Percentiles rank a stretch among this genome's conserved stretches.
Evolutionary conservation across 768 basidiomycete species (phyloP).

Genomic region (Xerocomellus chrysenteron): DNA sequence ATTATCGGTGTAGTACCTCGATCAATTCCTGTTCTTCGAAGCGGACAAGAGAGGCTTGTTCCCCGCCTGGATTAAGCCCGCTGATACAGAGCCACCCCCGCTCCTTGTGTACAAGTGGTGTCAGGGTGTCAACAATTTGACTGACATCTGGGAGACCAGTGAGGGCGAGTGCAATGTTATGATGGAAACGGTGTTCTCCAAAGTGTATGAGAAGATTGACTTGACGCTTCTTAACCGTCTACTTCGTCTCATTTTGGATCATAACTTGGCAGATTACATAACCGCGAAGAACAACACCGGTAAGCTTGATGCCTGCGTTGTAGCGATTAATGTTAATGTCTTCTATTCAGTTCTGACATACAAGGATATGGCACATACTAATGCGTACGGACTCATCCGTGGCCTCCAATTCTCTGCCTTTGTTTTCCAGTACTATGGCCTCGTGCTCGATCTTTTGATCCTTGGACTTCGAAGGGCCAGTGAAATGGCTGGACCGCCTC

Average conservation of each 20-base stretch:
- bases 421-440: conserved; percentile 98
- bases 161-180: conserved; percentile 98
- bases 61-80: conserved; percentile 99
- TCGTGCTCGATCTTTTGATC: conserved; percentile 92
- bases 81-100: conserved; percentile 95
- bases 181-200: conserved; percentile 98
- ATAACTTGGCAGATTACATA: conserved; percentile 98
- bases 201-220: conserved; percentile 99
- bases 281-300: conserved; percentile 98
- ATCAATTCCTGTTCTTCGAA: conserved; percentile 98
- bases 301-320: conserved; percentile 22
- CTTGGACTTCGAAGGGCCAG: conserved; percentile 97
- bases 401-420: conserved; percentile 98
- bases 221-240: conserved; percentile 93
- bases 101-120: conserved; percentile 99
- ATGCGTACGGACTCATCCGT: conserved; percentile 94
- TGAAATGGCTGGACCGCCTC: conserved; percentile 98
- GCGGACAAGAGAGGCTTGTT: conserved; percentile 97
- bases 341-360: conserved; percentile 66
- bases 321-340: not conserved
- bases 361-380: conserved; percentile 98
- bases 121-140: conserved; percentile 98
- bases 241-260: conserved; percentile 93
- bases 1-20: conserved; percentile 64
- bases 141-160: conserved; percentile 96